Percentiles rank a stretch among this genome's conserved stretches.
Conservation (phyloP, 2,329 filamentous ascomycete genomes). For the Pseudogymnoascus sp. region DNA sequence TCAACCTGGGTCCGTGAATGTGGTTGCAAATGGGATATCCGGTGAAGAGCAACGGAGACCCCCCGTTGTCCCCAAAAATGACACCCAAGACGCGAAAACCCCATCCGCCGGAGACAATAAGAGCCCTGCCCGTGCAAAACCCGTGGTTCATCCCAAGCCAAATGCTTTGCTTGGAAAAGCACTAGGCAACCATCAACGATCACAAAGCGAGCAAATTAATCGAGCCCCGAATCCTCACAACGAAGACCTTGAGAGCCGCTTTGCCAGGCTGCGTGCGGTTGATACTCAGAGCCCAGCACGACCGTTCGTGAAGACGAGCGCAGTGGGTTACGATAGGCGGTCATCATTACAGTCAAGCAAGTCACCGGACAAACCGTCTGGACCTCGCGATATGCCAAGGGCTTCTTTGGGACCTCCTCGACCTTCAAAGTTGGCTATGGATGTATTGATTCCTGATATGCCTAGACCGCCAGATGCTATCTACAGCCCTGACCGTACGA, state of each 20-base stretch:
- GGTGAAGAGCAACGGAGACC: neutral
- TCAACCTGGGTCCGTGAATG: slow-evolving; percentile 8
- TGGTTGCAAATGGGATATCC: slow-evolving; percentile 6
- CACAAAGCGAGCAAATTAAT: slow-evolving; percentile 16
- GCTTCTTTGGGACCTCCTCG: slow-evolving; percentile 17
- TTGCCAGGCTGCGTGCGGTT: slow-evolving; percentile 39
- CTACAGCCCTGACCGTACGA: slow-evolving; percentile 25
- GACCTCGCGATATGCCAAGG: slow-evolving; percentile 25
- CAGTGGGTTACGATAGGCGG: neutral
- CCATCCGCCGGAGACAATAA: slow-evolving; percentile 29
- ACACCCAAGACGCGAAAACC: slow-evolving; percentile 11
- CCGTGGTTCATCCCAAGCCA: slow-evolving; percentile 56
- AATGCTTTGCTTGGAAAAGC: slow-evolving; percentile 55
- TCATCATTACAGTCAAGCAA: neutral
- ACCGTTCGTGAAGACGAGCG: neutral
- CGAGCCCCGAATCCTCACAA: slow-evolving; percentile 24
- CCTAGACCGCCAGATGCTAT: slow-evolving; percentile 28
- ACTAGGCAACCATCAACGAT: slow-evolving; percentile 31
- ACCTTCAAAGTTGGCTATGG: slow-evolving; percentile 16
- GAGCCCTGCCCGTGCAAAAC: slow-evolving; percentile 30
- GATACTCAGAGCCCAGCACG: neutral
- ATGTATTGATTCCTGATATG: slow-evolving; percentile 23
- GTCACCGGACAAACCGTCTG: slow-evolving; percentile 12
- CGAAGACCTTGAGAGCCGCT: slow-evolving; percentile 46
- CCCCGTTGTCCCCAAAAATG: slow-evolving; percentile 10